Percentiles rank a stretch among this genome's conserved stretches.
phyloP scores from a whole-genome alignment of 2,329 filamentous ascomycete species.

The Aspergillus tanneri region DNA sequence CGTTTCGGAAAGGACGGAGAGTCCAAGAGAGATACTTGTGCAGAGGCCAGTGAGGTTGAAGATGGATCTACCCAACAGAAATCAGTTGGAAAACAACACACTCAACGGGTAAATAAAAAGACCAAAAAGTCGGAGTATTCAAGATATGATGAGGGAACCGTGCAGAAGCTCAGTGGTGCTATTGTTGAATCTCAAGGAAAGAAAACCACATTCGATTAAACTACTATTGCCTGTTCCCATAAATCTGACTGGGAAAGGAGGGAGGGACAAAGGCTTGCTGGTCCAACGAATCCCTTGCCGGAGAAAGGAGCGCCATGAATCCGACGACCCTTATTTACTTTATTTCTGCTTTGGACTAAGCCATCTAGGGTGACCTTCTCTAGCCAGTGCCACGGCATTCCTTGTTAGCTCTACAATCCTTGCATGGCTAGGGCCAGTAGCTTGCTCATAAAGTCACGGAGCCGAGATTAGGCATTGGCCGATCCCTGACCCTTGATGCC shows the following conservation, averaged over 20 bases:
- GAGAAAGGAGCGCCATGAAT: background rate
- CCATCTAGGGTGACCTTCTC: no score
- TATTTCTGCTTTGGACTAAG: no score
- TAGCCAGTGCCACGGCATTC: background rate
- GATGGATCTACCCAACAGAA: conserved; percentile 26
- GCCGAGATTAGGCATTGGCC: background rate
- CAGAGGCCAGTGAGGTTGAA: conserved; percentile 13
- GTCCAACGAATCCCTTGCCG: background rate
- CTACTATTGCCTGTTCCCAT: background rate
- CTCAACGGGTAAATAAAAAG: conserved; percentile 15
- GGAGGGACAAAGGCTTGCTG: background rate
- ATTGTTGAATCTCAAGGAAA: conserved; percentile 77
- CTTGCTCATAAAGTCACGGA: background rate
- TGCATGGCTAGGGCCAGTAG: background rate
- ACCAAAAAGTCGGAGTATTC: conserved; percentile 40
- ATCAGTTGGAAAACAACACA: conserved; percentile 22
- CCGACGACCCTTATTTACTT: no score
- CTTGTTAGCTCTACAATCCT: background rate
- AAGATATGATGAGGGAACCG: conserved; percentile 51
- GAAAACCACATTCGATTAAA: conserved; percentile 75
- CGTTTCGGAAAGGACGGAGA: conserved; percentile 75
- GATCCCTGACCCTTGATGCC: background rate
- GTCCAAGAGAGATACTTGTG: conserved; percentile 26
- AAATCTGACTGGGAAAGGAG: background rate
- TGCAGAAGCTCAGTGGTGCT: conserved; percentile 69